Base-by-base conservation (phyloP, 768 basidiomycete species). In the Auricularia sp. region DNA sequence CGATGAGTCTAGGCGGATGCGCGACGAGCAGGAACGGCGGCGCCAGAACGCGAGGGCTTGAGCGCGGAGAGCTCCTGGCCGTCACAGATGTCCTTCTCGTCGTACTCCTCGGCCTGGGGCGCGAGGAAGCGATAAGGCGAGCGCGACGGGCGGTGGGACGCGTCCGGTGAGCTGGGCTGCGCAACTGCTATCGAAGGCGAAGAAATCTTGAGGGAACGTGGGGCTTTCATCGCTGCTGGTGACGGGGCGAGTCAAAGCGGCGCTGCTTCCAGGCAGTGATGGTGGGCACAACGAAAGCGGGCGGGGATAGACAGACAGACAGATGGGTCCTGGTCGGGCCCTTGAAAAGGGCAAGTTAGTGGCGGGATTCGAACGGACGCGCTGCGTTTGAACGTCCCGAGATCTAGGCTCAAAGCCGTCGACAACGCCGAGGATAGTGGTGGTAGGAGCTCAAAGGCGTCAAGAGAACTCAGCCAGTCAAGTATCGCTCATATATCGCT, bases 31-130 rank as follows among this genome's bases (percentile, higher is more conserved):
- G 1, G 56, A 33, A 34, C 56, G 29, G 56, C 6, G 10, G 29
- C 11, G 23, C 23, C 56, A 29, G 23, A 59, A 6, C 23, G 14
- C 8, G 23, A 29, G 29, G 56, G 56, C 3, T 14, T 59, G 56
- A 59, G 29, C 23, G 56, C 56, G 23, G 29, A 29, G 23, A 35
- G 34, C 56, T 59, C 34, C 33, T 8, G 11, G 56, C 56, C 29
- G 21, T 59, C 56, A 29, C 56, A 29, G 47, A 59, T 59, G 47
- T 51, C 47, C 47, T 59, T 59, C 23, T 59, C 56, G 56, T 59
- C 56, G 34, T n/a, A 35, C 7, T 59, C 56, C 7, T 29, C 56
- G 34, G 56, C 18, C 14, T 29, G 34, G 11, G 34, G 29, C 7
- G 34, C 21, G 23, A 29, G 23, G 56, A 59, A 59, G 56, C 56